These are phyloP conservation scores for Trichocladium uniseriatum DNA, from an alignment of 495 filamentous ascomycete species.

Conservation along the genomic window DNA sequence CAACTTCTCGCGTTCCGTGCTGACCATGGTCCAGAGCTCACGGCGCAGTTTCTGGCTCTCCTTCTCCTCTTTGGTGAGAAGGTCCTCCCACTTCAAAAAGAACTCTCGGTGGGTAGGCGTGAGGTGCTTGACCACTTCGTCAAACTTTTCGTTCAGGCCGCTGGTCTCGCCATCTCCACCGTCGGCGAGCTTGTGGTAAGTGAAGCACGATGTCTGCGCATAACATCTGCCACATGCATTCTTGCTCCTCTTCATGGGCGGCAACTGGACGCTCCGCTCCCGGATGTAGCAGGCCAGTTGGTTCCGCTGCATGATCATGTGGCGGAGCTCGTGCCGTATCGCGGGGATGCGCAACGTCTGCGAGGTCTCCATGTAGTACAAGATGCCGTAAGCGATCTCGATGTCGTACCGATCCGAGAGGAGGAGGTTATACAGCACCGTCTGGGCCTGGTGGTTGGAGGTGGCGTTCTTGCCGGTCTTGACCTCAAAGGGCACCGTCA, in stretches of 20 bases:
- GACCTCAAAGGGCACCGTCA: constrained; percentile 87
- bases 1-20: constrained; percentile 74
- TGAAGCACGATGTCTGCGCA: constrained; percentile 77
- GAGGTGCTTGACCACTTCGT: constrained; percentile 63
- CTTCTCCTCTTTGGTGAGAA: constrained; percentile 89
- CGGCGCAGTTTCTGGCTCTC: constrained; percentile 72
- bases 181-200: constrained; percentile 89
- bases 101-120: constrained; percentile 65
- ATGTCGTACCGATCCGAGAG: constrained; percentile 93
- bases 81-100: constrained; percentile 86
- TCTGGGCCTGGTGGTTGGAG: constrained; percentile 80
- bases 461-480: constrained; percentile 83
- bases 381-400: constrained; percentile 74
- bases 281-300: constrained; percentile 73
- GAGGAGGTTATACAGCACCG: constrained; percentile 84
- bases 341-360: constrained; percentile 76
- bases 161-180: constrained; percentile 73
- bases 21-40: constrained; percentile 93
- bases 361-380: constrained; percentile 90
- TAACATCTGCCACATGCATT: constrained; percentile 77
- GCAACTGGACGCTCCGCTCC: constrained; percentile 64
- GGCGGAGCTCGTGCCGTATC: constrained; percentile 73
- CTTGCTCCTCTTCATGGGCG: constrained; percentile 72
- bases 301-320: constrained; percentile 97
- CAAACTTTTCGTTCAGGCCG: constrained; percentile 63